Percentiles rank a stretch among this genome's conserved stretches.
These are phyloP conservation scores for Metarhizium humberi DNA, from an alignment of 2,329 filamentous ascomycete species.

Conservation along the genomic window DNA sequence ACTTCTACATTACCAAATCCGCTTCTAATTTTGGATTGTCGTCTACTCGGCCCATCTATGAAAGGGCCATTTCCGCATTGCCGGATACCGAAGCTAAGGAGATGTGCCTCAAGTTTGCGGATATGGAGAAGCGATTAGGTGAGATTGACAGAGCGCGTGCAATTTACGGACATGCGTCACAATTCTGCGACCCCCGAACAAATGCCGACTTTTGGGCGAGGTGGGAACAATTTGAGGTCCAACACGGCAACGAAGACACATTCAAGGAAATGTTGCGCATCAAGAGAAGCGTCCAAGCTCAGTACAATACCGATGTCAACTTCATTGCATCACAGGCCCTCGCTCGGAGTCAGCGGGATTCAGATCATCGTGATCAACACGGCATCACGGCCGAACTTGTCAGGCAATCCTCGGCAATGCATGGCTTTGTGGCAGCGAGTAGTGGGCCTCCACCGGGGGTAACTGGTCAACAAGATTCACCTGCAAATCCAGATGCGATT, in stretches of 20 bases:
- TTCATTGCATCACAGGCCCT: constrained; percentile 96
- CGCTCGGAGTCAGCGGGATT: constrained; percentile 65
- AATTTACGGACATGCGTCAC: constrained; percentile 92
- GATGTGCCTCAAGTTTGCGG: constrained; percentile 98
- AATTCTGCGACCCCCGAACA: constrained; percentile 93
- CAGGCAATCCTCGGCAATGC: constrained; percentile 75
- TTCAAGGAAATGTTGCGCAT: constrained; percentile 99
- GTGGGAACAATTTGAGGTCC: constrained; percentile 95
- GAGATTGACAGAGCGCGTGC: constrained; percentile 92
- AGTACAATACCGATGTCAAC: constrained; percentile 98
- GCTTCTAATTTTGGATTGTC: constrained; percentile 96
- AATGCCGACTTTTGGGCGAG: constrained; percentile 88
- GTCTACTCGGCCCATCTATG: constrained; percentile 91
- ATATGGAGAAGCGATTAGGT: constrained; percentile 86
- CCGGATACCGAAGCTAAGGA: constrained; percentile 88
- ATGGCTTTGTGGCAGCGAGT: constrained; percentile 84
- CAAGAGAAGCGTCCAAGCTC: constrained; percentile 92
- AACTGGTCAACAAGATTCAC: constrained; percentile 25
- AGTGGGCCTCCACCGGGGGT: constrained; percentile 54
- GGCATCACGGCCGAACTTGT: constrained; percentile 90
- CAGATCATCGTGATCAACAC: constrained; percentile 32
- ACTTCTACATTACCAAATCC: constrained; percentile 98
- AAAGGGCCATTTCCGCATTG: constrained; percentile 86
- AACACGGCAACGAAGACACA: constrained; percentile 97
- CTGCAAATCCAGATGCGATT: constrained; percentile 77